Evolutionary conservation across 192 early-diverging fungal species (phyloP), one percentile per base, ranked within the genome.

Genomic region (Phycomyces nitens): DNA sequence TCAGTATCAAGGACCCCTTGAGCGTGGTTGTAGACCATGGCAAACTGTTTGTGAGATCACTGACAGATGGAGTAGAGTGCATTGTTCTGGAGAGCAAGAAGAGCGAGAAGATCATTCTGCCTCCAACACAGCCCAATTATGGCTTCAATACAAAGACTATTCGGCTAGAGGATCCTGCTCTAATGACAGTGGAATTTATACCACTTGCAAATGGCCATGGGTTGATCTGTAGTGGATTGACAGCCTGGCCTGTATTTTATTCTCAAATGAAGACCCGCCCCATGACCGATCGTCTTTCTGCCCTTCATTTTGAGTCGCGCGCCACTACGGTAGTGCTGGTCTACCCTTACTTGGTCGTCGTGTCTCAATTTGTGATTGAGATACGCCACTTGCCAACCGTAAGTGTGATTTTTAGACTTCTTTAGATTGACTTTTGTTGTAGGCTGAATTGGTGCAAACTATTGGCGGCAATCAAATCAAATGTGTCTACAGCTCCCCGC

Each of bases 341-440:
- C 49, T 53, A 60, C 39, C 56, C 53, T 2, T 67, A 59, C 26
- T 43, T 67, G 22, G 40, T 67, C 39, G n/a, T 59, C 11, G 52
- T 67, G 59, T 58, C 65, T 26, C 20, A 26, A 3, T 41, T 20
- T 60, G 51, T 67, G 42, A 57, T 67, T 42, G 65, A 67, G 43
- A 67, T 67, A 12, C 27, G 51, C 38, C 65, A 67, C 41, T 26
- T 67, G 12, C 34, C 26, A 52, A 67, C 65, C 0, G 65, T 67
- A 67, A 66, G 64, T 65, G 11, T n/a, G 15, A 16, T n/a, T n/a
- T n/a, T n/a, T n/a, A n/a, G n/a, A n/a, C n/a, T n/a, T n/a, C n/a
- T n/a, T n/a, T n/a, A n/a, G n/a, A n/a, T 16, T 41, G 44, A 53
- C 38, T 23, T 47, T n/a, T 16, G 9, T 23, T 65, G 12, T 56